Conservation (phyloP, 2,329 filamentous ascomycete genomes). For the Hymenoscyphus salicellus region DNA sequence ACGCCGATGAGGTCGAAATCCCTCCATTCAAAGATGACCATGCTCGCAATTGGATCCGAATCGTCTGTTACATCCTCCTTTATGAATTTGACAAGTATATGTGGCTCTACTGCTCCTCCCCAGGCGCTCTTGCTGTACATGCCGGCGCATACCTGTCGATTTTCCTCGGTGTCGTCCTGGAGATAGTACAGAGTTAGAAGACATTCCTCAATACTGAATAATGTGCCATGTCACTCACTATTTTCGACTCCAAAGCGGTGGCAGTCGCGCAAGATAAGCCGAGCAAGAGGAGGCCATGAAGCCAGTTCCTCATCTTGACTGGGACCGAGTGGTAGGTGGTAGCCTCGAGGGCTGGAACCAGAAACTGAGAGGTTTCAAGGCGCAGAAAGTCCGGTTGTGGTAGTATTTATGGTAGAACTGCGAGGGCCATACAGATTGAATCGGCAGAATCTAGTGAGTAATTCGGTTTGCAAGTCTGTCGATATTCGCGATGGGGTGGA, state of each 20-base stretch:
- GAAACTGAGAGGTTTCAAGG: not conserved
- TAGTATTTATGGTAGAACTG: not conserved
- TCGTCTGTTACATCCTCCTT: conserved; percentile 55
- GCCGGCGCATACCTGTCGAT: conserved; percentile 78
- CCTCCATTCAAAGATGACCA: conserved; percentile 92
- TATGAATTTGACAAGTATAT: conserved; percentile 80
- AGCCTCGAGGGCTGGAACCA: conserved; percentile 27
- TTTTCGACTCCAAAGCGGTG: conserved; percentile 54
- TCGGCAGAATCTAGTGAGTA: not conserved
- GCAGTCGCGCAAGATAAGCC: conserved; percentile 54
- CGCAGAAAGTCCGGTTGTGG: conserved; percentile 1
- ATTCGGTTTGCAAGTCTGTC: not conserved
- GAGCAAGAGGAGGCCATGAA: conserved; percentile 49
- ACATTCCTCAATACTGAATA: not conserved
- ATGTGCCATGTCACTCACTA: conserved; percentile 44
- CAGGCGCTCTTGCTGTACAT: conserved; percentile 92
- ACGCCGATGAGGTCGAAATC: conserved; percentile 78
- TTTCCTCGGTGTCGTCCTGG: conserved; percentile 72
- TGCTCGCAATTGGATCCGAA: conserved; percentile 72
- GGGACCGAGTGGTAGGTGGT: conserved; percentile 9
- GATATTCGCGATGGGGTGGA: not conserved
- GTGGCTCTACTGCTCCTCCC: conserved; percentile 85
- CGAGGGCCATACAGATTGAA: not conserved
- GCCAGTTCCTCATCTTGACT: conserved; percentile 53
- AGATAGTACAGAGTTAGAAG: conserved; percentile 18